Percentiles rank a stretch among this genome's conserved stretches.
These are phyloP conservation scores for Gillenia trifoliata DNA, from an alignment of 306 rosid species.

Conservation along the genomic window DNA sequence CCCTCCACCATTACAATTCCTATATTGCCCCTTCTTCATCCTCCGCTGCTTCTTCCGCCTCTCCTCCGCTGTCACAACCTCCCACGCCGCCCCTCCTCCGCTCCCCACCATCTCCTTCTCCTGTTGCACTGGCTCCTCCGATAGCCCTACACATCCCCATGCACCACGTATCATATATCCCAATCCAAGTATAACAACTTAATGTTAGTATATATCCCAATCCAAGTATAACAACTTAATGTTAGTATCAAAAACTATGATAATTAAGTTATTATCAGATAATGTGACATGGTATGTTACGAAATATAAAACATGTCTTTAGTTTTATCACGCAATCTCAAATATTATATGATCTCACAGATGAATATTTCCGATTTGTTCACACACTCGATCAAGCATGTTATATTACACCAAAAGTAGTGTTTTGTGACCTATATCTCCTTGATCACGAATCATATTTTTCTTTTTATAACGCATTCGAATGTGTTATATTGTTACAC, in stretches of 20 bases:
- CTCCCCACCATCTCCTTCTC: constrained; percentile 68
- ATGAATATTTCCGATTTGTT: no score
- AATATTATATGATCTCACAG: no score
- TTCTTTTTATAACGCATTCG: no score
- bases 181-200: background rate
- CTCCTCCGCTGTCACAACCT: constrained; percentile 29
- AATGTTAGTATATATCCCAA: background rate
- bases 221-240: background rate
- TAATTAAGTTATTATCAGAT: background rate
- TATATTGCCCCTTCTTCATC: constrained; percentile 23
- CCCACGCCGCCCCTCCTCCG: constrained; percentile 68
- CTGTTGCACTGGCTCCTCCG: constrained; percentile 91
- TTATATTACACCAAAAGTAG: background rate
- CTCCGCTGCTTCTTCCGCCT: constrained; percentile 45
- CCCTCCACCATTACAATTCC: constrained; percentile 14
- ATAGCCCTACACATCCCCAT: constrained; percentile 44
- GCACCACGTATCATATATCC: background rate
- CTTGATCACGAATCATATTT: no score
- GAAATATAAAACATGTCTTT: background rate
- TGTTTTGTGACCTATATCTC: background rate
- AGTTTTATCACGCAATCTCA: background rate
- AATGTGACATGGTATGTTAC: background rate
- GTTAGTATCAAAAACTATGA: background rate
- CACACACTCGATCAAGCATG: no score
- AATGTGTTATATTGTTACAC: background rate